These are phyloP conservation scores for Chlorencoelia australis DNA, from an alignment of 2,329 filamentous ascomycete genomes.

Conservation along the genomic window DNA sequence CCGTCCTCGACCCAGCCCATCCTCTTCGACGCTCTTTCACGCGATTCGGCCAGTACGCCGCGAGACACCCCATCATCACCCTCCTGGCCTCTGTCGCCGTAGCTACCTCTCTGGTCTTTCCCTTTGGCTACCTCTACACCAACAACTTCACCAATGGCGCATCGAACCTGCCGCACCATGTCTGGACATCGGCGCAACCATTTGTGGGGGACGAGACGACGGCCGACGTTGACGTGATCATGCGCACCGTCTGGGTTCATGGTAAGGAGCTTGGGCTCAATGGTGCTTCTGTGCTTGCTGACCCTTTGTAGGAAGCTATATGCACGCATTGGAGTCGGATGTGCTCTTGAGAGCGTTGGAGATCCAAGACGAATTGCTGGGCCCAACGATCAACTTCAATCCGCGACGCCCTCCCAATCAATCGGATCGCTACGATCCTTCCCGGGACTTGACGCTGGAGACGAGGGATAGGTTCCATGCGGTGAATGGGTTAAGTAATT, in stretches of 20 bases:
- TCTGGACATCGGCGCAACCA: conserved; percentile 67
- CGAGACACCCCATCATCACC: conserved; percentile 64
- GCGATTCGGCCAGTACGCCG: conserved; percentile 59
- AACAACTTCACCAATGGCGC: conserved; percentile 62
- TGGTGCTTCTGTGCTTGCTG: conserved; percentile 4
- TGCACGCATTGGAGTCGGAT: conserved; percentile 58
- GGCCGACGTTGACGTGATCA: conserved; percentile 56
- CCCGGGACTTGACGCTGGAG: conserved; percentile 23
- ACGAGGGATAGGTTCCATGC: conserved; percentile 46
- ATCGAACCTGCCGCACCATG: conserved; percentile 65
- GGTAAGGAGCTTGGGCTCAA: conserved; percentile 38
- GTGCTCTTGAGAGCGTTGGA: conserved; percentile 57
- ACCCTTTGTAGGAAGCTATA: conserved; percentile 45
- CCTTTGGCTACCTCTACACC: conserved; percentile 64
- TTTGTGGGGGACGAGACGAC: conserved; percentile 41
- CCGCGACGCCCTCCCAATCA: conserved; percentile 31
- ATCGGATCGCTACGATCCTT: conserved; percentile 5
- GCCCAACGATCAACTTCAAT: conserved; percentile 45
- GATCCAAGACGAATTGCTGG: conserved; percentile 61
- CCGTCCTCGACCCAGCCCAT: conserved; percentile 52
- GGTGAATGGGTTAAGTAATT: conserved; percentile 47
- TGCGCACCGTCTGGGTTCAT: conserved; percentile 75
- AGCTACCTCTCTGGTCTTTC: conserved; percentile 61
- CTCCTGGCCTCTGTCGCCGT: conserved; percentile 64
- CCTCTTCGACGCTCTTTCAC: conserved; percentile 55